Base-by-base conservation (phyloP, 75 land plant genomes). In the Cunninghamia lanceolata region DNA sequence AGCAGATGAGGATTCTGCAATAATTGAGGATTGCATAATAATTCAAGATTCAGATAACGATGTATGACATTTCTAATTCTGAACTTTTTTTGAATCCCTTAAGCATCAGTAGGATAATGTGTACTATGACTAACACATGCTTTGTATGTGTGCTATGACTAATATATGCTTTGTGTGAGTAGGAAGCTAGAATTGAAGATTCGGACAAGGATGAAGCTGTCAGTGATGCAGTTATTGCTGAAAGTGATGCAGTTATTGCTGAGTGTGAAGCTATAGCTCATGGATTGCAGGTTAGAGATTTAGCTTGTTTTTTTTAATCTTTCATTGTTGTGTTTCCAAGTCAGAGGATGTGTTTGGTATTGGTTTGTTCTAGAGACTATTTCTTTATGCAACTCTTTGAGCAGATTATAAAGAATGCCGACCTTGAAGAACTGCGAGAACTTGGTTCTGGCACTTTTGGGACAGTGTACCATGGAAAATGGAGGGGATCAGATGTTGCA, bases 391-490 rank as follows among this genome's bases (percentile, higher is more conserved):
- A 14, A 45, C 40, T 43, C 59, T 53, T 87, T 88, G 53, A 85
- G 79, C 91, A 97, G 99, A 95, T 95, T 5, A 96, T 97, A 85
- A 93, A 86, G 87, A 89, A 97, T 88, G 89, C 89, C 17, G 98
- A 97, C 78, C 94, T 97, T 82, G 98, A 97, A 91, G 99, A 97
- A 79, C 70, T 97, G 59, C 85, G 94, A 46, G 99, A 97, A 87
- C 90, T 97, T 71, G 99, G 99, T 40, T 96, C 98, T 85, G 99
- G 99, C 70, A 97, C 98, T 34, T 97, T 91, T 94, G 99, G 99
- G 75, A 97, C 98, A 83, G 98, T 97, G 47, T 97, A 93, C 84
- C 93, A 94, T 91, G 99, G 99, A 76, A 97, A 96, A 84, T 96
- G 99, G 99, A 85, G 96, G 52, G 99, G 99, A 56, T 88, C 98